phyloP scores from a whole-genome alignment of 164 flowering plant species.

The Echeveria elegans region DNA sequence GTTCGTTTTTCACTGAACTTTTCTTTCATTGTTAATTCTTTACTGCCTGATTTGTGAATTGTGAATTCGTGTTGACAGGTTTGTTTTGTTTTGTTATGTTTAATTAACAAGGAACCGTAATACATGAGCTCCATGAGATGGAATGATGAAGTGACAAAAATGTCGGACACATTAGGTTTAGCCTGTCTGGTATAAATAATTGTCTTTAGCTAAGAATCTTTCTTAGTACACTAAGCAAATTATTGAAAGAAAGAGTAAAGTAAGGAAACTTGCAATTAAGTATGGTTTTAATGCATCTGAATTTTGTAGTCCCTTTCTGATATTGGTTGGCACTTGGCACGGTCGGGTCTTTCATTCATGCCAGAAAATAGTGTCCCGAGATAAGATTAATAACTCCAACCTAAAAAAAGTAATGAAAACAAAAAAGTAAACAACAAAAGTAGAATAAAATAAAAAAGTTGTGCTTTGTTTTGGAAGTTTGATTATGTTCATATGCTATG shows the following conservation, averaged over 20 bases:
- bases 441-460: not conserved
- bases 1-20: not conserved
- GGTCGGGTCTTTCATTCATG: not conserved
- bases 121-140: no score
- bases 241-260: not conserved
- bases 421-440: not conserved
- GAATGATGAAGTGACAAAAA: not conserved
- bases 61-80: not conserved
- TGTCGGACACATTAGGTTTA: not conserved
- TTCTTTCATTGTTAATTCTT: no score
- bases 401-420: not conserved
- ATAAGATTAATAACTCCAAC: constrained; percentile 6
- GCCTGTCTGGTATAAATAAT: not conserved
- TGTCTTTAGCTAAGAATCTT: not conserved
- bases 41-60: not conserved
- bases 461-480: constrained; percentile 1
- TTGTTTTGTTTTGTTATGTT: not conserved
- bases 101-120: not conserved
- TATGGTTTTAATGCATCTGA: not conserved
- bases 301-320: not conserved
- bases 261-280: not conserved
- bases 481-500: not conserved
- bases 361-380: not conserved
- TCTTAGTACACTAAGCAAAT: not conserved
- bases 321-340: not conserved